Percentiles rank a stretch among this genome's conserved stretches.
phyloP scores from a whole-genome alignment of 2,329 filamentous ascomycete species.

The Metarhizium humberi region DNA sequence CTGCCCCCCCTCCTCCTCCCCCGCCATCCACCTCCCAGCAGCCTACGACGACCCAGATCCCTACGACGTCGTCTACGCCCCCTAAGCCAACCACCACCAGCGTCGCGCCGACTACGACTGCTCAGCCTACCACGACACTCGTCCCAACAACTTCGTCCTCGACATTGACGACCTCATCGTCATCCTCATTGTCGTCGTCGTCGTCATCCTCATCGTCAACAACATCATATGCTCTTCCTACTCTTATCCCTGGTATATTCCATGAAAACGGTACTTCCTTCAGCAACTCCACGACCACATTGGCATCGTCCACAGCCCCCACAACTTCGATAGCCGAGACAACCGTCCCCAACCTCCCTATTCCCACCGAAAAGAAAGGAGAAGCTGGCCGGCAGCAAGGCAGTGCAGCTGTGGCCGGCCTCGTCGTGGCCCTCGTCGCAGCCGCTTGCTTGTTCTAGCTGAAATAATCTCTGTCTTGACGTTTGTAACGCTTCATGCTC shows the following conservation, averaged over 20 bases:
- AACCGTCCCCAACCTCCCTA: constrained; percentile 20
- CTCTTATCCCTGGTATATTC: constrained; percentile 38
- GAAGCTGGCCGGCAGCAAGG: constrained; percentile 39
- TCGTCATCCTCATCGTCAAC: constrained; percentile 8
- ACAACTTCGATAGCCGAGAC: constrained; percentile 10
- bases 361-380: constrained; percentile 29
- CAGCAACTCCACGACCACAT: constrained; percentile 7
- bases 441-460: constrained; percentile 37
- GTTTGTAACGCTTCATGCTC: constrained; percentile 1
- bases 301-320: constrained; percentile 3
- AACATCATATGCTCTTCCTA: constrained; percentile 6
- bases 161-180: neutral
- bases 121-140: neutral
- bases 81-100: constrained; percentile 3
- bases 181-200: neutral
- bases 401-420: constrained; percentile 40
- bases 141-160: neutral
- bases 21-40: neutral
- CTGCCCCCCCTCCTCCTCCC: constrained; percentile 3
- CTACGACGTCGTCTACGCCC: constrained; percentile 5
- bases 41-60: neutral
- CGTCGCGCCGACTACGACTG: constrained; percentile 4
- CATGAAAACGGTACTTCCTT: constrained; percentile 37
- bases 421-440: constrained; percentile 46
- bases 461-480: neutral